Evolutionary conservation across 1,284 basidiomycete genomes (phyloP), one percentile per base, ranked within the genome.

Genomic region (Sporisorium scitamineum): DNA sequence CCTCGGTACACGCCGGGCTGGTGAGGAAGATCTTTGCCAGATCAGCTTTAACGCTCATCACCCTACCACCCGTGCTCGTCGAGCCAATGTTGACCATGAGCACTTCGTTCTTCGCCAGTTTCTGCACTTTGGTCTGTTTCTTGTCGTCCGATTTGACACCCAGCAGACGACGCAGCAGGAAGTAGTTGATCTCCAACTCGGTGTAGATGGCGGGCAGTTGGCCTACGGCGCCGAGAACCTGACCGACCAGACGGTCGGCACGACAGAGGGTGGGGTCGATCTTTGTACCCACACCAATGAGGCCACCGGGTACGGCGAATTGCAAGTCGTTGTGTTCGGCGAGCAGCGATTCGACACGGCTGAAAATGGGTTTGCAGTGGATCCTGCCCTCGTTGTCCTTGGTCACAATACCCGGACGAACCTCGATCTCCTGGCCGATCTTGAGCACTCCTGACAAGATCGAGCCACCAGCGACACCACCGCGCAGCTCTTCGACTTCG

Each of bases 71-170:
- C 10, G 82, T 80, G 14, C 78, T 80, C 24, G 81, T 84, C 24
- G 85, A 86, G 45, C 86, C 86, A 64, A 87, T 87, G 83, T 87
- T 87, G 80, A 87, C 84, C 86, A 87, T 87, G 45, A 99, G 88
- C 4, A 97, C 90, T 87, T 99, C 96, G 86, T 93, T 93, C 87
- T 97, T 97, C 61, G 91, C 90, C 53, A 98, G 89, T 87, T 97
- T 98, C 59, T 93, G 89, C 24, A 88, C 88, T 86, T 94, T 98
- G 53, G 96, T 97, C 86, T 96, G 94, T 87, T 98, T 98, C 88
- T 95, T 96, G 88, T 97, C 96, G 86, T 97, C 95, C 29, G 94
- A 94, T 87, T 96, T 95, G 79, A 98, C 97, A 87, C 96, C 96
- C n/a, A 99, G 90, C 69, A 99, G 87, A 76, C 97, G 91, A 74